phyloP scores from a whole-genome alignment of 495 filamentous ascomycete species.

The Aspergillus affinis region DNA sequence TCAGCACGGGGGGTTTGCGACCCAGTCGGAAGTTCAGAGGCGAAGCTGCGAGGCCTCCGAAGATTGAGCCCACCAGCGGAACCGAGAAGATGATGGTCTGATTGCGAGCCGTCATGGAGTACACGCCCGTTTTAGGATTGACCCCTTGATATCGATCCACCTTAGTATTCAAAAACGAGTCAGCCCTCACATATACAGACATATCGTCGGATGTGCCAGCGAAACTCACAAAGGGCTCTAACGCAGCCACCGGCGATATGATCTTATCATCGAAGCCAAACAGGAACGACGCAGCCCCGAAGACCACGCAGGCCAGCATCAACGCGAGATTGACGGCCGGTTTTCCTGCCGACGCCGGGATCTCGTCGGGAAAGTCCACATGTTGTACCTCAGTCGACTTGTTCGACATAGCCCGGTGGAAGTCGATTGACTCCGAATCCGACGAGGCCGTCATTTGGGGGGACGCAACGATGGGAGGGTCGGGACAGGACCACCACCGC shows the following conservation, averaged over 20 bases:
- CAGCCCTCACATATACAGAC: too few species aligned
- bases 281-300: slow-evolving; percentile 38
- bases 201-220: not conserved
- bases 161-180: slow-evolving; percentile 10
- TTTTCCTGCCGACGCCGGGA: slow-evolving; percentile 7
- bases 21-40: slow-evolving; percentile 35
- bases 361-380: slow-evolving; percentile 17
- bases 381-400: slow-evolving; percentile 21
- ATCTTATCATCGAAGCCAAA: slow-evolving; percentile 44
- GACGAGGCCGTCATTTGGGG: too few species aligned
- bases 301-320: slow-evolving; percentile 32
- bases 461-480: too few species aligned
- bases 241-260: slow-evolving; percentile 40
- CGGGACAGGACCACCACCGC: too few species aligned
- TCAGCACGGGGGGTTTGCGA: slow-evolving; percentile 37
- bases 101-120: slow-evolving; percentile 36
- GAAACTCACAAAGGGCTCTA: slow-evolving; percentile 34
- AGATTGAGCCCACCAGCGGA: slow-evolving; percentile 34
- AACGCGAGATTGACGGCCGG: slow-evolving; percentile 29
- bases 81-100: slow-evolving; percentile 38
- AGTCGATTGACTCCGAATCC: not conserved
- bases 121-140: slow-evolving; percentile 25
- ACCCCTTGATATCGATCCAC: slow-evolving; percentile 36
- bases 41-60: slow-evolving; percentile 35
- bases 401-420: slow-evolving; percentile 8